phyloP scores from a whole-genome alignment of 2,329 filamentous ascomycete species.

The Cordyceps tenuipes region DNA sequence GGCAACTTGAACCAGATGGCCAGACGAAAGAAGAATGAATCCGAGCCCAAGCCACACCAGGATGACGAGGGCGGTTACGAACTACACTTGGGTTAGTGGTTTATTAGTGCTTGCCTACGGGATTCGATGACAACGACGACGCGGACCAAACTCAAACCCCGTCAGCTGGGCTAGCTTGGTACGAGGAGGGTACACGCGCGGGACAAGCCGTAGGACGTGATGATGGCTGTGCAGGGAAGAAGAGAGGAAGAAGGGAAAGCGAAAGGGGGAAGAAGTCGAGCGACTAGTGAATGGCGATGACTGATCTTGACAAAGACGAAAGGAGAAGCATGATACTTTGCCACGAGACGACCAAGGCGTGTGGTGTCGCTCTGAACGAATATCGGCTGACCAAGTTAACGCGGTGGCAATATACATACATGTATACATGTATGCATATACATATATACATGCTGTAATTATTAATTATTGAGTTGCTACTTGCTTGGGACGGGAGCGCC shows the following conservation, averaged over 20 bases:
- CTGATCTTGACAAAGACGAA: not conserved
- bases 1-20: not conserved
- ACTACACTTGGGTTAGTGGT: not conserved
- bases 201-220: not conserved
- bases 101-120: not conserved
- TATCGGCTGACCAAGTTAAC: not conserved
- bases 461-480: too few relatives aligned
- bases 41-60: not conserved
- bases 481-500: not conserved
- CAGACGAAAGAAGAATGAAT: not conserved
- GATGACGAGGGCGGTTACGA: conserved; percentile 4
- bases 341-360: not conserved
- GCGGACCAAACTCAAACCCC: not conserved
- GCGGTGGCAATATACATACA: not conserved
- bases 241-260: too few relatives aligned
- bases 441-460: too few relatives aligned
- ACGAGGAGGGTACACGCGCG: not conserved
- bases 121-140: not conserved
- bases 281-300: not conserved
- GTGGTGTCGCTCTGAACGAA: not conserved
- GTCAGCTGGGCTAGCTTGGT: not conserved
- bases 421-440: too few relatives aligned
- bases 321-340: not conserved
- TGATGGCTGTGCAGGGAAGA: not conserved
- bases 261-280: not conserved